These are phyloP conservation scores for Cyberlindnera suaveolens DNA, from an alignment of 805 yeast species.

Conservation along the genomic window DNA sequence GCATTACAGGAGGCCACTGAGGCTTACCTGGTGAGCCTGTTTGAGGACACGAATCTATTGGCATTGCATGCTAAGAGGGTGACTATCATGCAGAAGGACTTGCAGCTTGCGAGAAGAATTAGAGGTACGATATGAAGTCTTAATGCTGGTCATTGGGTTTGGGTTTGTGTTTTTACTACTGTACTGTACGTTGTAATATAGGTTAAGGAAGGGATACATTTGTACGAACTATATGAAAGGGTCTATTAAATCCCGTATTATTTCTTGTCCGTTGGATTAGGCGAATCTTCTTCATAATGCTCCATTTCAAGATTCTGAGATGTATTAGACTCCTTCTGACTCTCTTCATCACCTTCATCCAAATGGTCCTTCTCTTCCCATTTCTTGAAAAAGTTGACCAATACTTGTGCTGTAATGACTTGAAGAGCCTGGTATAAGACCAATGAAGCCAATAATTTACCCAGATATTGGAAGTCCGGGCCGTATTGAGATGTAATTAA, in stretches of 20 bases:
- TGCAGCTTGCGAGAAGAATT: conserved; percentile 72
- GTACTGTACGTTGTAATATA: too few species aligned
- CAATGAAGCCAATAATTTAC: conserved; percentile 70
- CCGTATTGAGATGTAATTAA: conserved; percentile 79
- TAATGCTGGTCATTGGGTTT: background rate
- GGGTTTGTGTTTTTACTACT: background rate
- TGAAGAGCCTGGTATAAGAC: conserved; percentile 86
- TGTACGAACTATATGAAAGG: background rate
- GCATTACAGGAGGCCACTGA: conserved; percentile 82
- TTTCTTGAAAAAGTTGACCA: conserved; percentile 57
- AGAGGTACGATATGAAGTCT: conserved; percentile 38
- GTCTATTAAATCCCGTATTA: too few species aligned
- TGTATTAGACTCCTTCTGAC: background rate
- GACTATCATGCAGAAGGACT: conserved; percentile 81
- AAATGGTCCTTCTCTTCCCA: conserved; percentile 43
- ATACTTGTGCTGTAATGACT: conserved; percentile 71
- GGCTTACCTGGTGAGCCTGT: conserved; percentile 63
- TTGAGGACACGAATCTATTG: conserved; percentile 72
- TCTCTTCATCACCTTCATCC: conserved; percentile 3
- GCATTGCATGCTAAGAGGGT: conserved; percentile 79
- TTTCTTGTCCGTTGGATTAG: background rate
- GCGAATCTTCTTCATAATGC: background rate
- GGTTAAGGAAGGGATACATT: background rate
- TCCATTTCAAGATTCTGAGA: background rate
- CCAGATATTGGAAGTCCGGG: conserved; percentile 49